Conservation (phyloP, 345 rosid genomes). For the Salix caprea region DNA sequence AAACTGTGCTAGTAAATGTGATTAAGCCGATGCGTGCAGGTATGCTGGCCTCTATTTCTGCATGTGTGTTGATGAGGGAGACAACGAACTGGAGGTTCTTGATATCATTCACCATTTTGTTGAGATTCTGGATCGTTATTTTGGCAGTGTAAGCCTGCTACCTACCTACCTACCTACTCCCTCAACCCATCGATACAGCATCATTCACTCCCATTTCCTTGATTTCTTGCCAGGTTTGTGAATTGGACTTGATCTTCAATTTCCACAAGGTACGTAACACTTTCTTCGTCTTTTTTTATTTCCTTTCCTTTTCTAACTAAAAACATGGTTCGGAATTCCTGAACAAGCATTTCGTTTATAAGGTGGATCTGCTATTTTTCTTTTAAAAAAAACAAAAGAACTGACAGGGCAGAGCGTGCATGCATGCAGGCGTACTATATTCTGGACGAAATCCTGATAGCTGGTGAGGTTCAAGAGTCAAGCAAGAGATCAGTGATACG, state of each 20-base stretch:
- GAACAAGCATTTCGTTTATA: too few species aligned
- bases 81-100: constrained; percentile 25
- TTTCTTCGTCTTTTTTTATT: too few species aligned
- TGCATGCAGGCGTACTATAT: constrained; percentile 23
- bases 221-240: constrained; percentile 12
- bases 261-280: constrained; percentile 24
- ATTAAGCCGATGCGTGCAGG: not conserved
- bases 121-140: constrained; percentile 28
- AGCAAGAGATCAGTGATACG: constrained; percentile 22
- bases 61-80: constrained; percentile 13
- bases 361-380: too few species aligned
- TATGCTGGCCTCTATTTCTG: constrained; percentile 21
- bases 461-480: constrained; percentile 29
- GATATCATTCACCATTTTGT: constrained; percentile 29
- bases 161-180: too few species aligned
- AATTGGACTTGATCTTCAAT: constrained; percentile 27
- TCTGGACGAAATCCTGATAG: constrained; percentile 27
- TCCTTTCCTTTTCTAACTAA: too few species aligned
- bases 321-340: too few species aligned
- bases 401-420: too few species aligned
- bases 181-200: too few species aligned
- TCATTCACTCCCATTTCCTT: too few species aligned
- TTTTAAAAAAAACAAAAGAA: too few species aligned
- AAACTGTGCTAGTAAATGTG: not conserved
- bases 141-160: constrained; percentile 21